Evolutionary conservation across 257 asterid species (phyloP).

Genomic region (Avicennia marina): DNA sequence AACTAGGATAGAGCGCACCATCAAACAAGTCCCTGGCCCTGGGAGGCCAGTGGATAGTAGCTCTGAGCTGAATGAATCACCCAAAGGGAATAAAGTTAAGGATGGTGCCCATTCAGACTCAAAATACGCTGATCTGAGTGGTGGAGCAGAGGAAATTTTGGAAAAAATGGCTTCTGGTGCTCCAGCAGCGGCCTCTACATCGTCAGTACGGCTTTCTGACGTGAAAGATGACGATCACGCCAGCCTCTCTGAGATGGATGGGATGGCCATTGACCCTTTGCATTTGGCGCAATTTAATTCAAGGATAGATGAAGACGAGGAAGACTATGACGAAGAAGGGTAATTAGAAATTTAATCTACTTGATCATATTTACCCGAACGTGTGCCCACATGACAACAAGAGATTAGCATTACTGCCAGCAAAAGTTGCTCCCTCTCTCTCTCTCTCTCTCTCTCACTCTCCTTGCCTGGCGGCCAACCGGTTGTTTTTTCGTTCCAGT

Average conservation of each 20-base stretch:
- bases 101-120: constrained; percentile 28
- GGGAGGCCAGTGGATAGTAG: constrained; percentile 28
- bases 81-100: constrained; percentile 28
- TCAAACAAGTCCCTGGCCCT: constrained; percentile 32
- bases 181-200: constrained; percentile 9
- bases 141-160: constrained; percentile 31
- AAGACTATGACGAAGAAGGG: constrained; percentile 65
- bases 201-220: constrained; percentile 24
- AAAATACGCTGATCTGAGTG: constrained; percentile 36
- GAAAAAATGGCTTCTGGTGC: constrained; percentile 26
- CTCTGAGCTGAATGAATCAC: constrained; percentile 36
- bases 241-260: constrained; percentile 57
- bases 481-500: no score
- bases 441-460: no score
- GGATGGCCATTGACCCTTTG: constrained; percentile 62
- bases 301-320: constrained; percentile 53
- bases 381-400: no score
- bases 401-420: no score
- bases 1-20: constrained; percentile 24
- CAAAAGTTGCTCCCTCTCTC: no score
- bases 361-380: no score
- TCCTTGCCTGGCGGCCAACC: no score
- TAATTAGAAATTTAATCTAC: no score
- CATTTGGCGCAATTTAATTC: constrained; percentile 54
- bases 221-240: constrained; percentile 42